Percentiles rank a stretch among this genome's conserved stretches.
These are phyloP conservation scores for Trichoderma asperellum DNA, from an alignment of 2,329 filamentous ascomycete genomes.

Conservation along the genomic window DNA sequence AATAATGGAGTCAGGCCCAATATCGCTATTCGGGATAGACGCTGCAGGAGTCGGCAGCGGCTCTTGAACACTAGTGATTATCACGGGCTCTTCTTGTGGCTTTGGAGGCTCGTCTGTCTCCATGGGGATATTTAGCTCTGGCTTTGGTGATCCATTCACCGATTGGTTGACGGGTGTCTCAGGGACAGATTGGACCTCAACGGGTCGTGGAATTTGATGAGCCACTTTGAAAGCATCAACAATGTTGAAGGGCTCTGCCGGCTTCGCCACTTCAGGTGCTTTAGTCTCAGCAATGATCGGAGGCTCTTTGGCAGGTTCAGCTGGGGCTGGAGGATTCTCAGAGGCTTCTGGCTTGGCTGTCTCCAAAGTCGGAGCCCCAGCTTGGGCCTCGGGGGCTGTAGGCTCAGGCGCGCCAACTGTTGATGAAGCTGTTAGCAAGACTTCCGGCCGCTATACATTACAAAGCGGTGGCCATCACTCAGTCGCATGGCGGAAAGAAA, in stretches of 20 bases:
- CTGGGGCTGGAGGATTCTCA: constrained; percentile 30
- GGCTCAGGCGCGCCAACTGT: constrained; percentile 40
- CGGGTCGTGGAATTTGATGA: constrained; percentile 39
- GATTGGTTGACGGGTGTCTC: constrained; percentile 43
- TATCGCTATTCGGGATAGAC: constrained; percentile 33
- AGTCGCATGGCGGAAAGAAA: background rate
- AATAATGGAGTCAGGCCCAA: constrained; percentile 26
- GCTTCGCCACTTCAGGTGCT: constrained; percentile 14
- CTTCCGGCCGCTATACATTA: background rate
- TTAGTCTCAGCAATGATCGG: constrained; percentile 19
- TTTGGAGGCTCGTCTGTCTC: constrained; percentile 37
- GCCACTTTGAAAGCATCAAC: constrained; percentile 10
- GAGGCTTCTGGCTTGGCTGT: constrained; percentile 30
- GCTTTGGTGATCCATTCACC: constrained; percentile 42
- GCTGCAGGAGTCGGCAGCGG: constrained; percentile 33
- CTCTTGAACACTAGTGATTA: constrained; percentile 36
- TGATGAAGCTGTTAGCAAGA: constrained; percentile 16
- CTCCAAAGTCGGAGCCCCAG: constrained; percentile 37
- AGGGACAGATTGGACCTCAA: constrained; percentile 43
- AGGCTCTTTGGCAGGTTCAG: constrained; percentile 19
- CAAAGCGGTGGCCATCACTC: background rate
- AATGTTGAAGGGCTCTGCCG: constrained; percentile 11
- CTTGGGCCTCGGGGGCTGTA: constrained; percentile 38
- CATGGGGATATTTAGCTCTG: constrained; percentile 41
- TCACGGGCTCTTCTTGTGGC: constrained; percentile 35